These are phyloP conservation scores for Fusarium haematococcum DNA, from an alignment of 2,329 filamentous ascomycete genomes.

Conservation along the genomic window DNA sequence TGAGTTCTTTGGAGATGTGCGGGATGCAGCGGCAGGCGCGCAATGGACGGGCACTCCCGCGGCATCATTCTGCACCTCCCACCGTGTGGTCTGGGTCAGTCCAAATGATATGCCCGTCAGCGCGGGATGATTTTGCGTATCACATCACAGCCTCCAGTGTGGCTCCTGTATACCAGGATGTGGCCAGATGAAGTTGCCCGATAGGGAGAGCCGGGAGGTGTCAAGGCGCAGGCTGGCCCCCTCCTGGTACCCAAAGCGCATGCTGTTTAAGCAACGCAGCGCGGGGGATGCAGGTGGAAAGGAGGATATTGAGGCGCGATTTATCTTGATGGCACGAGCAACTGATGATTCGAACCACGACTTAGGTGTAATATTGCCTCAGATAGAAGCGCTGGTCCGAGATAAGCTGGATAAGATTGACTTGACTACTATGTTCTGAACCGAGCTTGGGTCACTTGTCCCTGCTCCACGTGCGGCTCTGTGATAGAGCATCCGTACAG, in stretches of 20 bases:
- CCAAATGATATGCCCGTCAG: conserved; percentile 21
- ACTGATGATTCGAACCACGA: conserved; percentile 16
- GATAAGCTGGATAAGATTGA: neutral
- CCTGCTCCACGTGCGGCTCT: conserved; percentile 19
- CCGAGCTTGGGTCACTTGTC: neutral
- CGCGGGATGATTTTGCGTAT: conserved; percentile 34
- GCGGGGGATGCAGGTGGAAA: conserved; percentile 19
- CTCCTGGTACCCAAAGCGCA: neutral
- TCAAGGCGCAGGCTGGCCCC: conserved; percentile 1
- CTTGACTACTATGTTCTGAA: conserved; percentile 6
- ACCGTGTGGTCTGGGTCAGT: conserved; percentile 30
- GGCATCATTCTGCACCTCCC: conserved; percentile 31
- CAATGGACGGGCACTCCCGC: conserved; percentile 45
- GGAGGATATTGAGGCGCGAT: conserved; percentile 29
- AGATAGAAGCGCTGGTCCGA: neutral
- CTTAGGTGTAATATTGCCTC: conserved; percentile 22
- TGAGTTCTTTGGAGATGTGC: conserved; percentile 12
- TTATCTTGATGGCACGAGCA: conserved; percentile 27
- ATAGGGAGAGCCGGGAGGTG: conserved; percentile 13
- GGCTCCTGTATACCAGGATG: conserved; percentile 18
- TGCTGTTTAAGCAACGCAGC: conserved; percentile 6
- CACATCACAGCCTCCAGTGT: conserved; percentile 25
- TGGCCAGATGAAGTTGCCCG: conserved; percentile 22
- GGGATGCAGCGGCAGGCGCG: conserved; percentile 43
- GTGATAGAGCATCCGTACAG: neutral